phyloP scores from a whole-genome alignment of 1,139 yeast genomes.

The Geotrichum europaeum region DNA sequence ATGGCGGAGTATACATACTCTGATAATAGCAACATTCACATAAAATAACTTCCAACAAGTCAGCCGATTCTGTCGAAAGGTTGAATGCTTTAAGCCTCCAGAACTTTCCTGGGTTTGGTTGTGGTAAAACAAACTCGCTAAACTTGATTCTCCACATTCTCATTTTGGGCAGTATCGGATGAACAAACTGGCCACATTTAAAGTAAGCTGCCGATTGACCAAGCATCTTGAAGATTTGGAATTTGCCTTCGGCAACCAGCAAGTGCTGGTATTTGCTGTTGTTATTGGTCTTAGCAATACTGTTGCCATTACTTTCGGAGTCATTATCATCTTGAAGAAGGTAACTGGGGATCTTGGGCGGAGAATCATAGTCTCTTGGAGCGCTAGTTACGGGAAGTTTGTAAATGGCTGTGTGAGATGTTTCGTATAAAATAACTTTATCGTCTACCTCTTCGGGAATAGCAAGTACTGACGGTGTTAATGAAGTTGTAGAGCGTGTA shows the following conservation, averaged over 20 bases:
- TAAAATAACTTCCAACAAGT: conserved; percentile 39
- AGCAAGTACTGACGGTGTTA: neutral
- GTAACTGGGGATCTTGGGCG: conserved; percentile 9
- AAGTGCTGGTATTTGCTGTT: neutral
- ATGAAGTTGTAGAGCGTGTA: neutral
- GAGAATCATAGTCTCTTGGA: conserved; percentile 10
- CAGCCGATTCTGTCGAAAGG: conserved; percentile 33
- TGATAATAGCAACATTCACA: conserved; percentile 42
- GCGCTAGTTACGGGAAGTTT: conserved; percentile 6
- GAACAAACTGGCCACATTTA: conserved; percentile 52
- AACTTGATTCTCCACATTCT: conserved; percentile 49
- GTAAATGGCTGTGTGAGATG: conserved; percentile 6
- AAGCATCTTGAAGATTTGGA: conserved; percentile 60
- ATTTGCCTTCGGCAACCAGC: conserved; percentile 41
- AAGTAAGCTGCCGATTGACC: conserved; percentile 59
- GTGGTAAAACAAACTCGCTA: conserved; percentile 56
- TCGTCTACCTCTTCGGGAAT: conserved; percentile 20
- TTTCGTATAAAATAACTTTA: conserved; percentile 22
- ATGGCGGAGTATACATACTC: conserved; percentile 1
- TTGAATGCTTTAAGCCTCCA: conserved; percentile 52
- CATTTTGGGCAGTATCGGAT: conserved; percentile 59
- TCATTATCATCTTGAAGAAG: neutral
- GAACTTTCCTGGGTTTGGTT: conserved; percentile 65
- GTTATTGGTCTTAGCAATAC: neutral
- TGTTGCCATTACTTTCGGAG: neutral